Evolutionary conservation across 768 basidiomycete species (phyloP), one percentile per base, ranked within the genome.

Genomic region (Pleurotus platypus): DNA sequence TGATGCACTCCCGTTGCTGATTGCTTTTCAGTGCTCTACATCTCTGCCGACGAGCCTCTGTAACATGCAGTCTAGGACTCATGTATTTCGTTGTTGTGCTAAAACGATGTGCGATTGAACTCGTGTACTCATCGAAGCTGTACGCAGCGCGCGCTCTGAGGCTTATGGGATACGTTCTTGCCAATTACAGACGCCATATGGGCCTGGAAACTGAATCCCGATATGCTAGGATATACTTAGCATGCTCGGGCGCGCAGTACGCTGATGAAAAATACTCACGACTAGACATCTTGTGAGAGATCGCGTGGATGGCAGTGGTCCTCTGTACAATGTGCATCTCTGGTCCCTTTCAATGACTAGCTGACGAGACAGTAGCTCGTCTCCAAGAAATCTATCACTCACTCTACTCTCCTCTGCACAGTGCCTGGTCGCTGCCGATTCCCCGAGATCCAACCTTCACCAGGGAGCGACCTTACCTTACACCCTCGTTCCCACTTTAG

Each of bases 41-140:
- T 91, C 62, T 89, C 90, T 38, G 85, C 88, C 1, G 86, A 81
- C 30, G 87, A 89, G 66, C 53, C 69, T 6, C 61, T 89, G 59
- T 86, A 66, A 78, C 30, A 54, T 37, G 42, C 30, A 35, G 30
- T 35, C 30, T 30, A 24, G 20, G 48, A 49, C 22, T n/a, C 30
- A 6, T 24, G 48, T 16, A 18, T 49, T 12, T 16, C 48, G 11
- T 35, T 49, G 13, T 13, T 24, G 45, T 35, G 15, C 24, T 49
- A 49, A 49, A 24, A 35, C 48, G 7, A 24, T 24, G 16, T 16
- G n/a, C n/a, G 30, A 24, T 24, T 16, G n/a, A 12, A 24, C 24
- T 24, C n/a, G 48, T 49, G 16, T 24, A 49, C 16, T 49, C 22
- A 2, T 26, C 4, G 24, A 16, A 35, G 30, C 30, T 35, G 30